phyloP scores from a whole-genome alignment of 2,329 filamentous ascomycete species.

The Sporothrix curviconia region DNA sequence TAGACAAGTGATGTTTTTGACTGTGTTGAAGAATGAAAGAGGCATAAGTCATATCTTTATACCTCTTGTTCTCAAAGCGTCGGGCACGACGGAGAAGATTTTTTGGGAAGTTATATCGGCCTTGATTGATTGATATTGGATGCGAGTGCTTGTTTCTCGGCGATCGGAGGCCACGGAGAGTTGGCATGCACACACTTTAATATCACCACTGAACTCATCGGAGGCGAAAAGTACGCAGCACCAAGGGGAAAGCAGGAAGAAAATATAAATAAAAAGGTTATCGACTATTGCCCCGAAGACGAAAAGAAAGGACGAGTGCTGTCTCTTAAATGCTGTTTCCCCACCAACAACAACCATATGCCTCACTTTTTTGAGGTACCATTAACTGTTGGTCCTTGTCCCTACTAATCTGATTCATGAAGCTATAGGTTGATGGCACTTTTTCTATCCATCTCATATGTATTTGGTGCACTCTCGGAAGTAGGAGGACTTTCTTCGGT shows the following conservation, averaged over 20 bases:
- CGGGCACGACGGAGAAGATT: background rate
- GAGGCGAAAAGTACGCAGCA: too few species aligned
- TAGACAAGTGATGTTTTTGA: too few species aligned
- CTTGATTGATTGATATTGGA: background rate
- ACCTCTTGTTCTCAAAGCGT: background rate
- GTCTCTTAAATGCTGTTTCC: too few species aligned
- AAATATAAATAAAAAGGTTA: too few species aligned
- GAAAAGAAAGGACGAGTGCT: too few species aligned
- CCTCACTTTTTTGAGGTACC: too few species aligned
- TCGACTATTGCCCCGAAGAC: too few species aligned
- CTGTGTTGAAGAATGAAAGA: background rate
- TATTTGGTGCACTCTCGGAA: background rate
- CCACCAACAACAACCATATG: too few species aligned
- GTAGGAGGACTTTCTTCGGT: background rate
- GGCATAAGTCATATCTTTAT: background rate
- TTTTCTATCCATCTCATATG: background rate
- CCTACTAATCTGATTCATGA: too few species aligned
- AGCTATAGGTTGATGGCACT: background rate
- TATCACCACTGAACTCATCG: too few species aligned
- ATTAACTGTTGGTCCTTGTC: too few species aligned
- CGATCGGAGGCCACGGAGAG: background rate
- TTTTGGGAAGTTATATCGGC: background rate
- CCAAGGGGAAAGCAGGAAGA: too few species aligned
- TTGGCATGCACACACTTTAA: background rate
- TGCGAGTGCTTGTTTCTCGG: background rate